Evolutionary conservation across 148 eudicot genomes (phyloP).

Genomic region (Selenicereus undatus): DNA sequence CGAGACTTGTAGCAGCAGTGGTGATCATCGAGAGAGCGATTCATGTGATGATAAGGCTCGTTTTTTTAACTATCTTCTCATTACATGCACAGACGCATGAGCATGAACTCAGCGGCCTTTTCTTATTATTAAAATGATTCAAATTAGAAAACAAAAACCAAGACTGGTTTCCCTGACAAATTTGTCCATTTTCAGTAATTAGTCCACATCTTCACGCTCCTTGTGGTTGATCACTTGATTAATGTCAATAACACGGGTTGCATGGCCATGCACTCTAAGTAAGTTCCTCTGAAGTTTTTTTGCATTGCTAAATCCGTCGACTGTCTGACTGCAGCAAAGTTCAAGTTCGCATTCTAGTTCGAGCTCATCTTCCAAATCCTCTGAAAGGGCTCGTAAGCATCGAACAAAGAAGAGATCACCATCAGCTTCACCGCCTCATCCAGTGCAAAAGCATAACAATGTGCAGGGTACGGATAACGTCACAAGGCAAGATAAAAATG

Average conservation of each 20-base stretch:
- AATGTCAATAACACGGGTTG: too few relatives aligned
- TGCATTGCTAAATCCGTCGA: constrained; percentile 4
- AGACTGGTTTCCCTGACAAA: not conserved
- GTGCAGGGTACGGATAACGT: constrained; percentile 21
- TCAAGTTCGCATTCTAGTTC: constrained; percentile 15
- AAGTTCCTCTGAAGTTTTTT: too few relatives aligned
- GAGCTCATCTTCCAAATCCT: constrained; percentile 36
- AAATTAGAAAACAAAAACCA: not conserved
- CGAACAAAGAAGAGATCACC: constrained; percentile 26
- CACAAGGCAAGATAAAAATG: constrained; percentile 15
- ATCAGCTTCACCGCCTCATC: constrained; percentile 29
- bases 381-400: constrained; percentile 30
- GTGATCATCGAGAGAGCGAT: constrained; percentile 39
- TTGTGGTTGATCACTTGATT: too few relatives aligned
- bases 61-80: constrained; percentile 9
- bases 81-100: not conserved
- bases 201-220: too few relatives aligned
- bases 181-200: not conserved
- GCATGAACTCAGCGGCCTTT: not conserved
- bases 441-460: constrained; percentile 22
- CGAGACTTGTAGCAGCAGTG: constrained; percentile 41
- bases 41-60: constrained; percentile 45
- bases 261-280: too few relatives aligned
- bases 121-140: not conserved
- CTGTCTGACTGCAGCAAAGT: constrained; percentile 41